Evolutionary conservation across 2,329 filamentous ascomycete genomes (phyloP).

Genomic region (Beauveria rudraprayagi): DNA sequence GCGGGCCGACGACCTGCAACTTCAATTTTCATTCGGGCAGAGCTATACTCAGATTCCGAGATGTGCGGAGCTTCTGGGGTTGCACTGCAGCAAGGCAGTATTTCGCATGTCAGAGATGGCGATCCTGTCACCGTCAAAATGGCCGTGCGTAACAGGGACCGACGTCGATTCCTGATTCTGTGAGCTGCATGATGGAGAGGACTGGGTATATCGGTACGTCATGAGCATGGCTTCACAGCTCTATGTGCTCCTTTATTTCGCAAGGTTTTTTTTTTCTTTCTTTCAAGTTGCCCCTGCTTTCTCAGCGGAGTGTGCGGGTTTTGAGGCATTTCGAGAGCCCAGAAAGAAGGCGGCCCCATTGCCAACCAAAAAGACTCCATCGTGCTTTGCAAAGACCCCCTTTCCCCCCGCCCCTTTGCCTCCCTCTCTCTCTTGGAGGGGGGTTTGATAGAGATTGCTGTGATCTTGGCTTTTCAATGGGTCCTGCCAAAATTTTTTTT

Average conservation of each 20-base stretch:
- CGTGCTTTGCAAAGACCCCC: no score
- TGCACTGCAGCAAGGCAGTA: not conserved
- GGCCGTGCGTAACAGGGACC: not conserved
- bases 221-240: not conserved
- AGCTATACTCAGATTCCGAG: not conserved
- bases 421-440: no score
- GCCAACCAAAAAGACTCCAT: no score
- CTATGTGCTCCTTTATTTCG: not conserved
- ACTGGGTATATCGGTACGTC: not conserved
- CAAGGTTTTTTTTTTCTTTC: not conserved
- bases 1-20: not conserved
- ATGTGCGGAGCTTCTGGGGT: not conserved
- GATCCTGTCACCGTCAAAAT: not conserved
- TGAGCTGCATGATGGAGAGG: not conserved
- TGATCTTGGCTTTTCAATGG: no score
- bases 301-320: no score
- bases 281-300: not conserved
- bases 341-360: not conserved
- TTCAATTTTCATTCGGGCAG: not conserved
- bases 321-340: no score
- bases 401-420: no score
- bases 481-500: no score
- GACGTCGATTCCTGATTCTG: not conserved
- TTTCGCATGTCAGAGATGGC: not conserved
- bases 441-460: no score